Evolutionary conservation across 768 basidiomycete species (phyloP).

Genomic region (Tulasnella sp.): DNA sequence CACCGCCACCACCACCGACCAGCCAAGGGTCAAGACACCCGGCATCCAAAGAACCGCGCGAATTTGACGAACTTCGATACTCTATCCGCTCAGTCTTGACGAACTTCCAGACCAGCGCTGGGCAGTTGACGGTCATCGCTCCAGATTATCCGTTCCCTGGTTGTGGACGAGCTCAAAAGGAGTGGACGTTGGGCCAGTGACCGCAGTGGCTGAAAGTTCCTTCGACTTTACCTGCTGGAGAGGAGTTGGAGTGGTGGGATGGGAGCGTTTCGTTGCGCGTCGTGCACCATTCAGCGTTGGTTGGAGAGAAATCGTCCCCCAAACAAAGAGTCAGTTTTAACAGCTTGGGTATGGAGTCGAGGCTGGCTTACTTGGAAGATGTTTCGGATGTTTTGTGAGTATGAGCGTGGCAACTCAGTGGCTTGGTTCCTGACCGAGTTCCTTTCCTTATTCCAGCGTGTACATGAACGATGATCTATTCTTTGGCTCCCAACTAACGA

Average conservation of each 20-base stretch:
- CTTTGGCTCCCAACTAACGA: conserved; percentile 22
- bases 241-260: not conserved
- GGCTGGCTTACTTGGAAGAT: conserved; percentile 30
- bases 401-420: not conserved
- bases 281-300: conserved; percentile 25
- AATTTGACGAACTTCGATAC: conserved; percentile 36
- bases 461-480: conserved; percentile 37
- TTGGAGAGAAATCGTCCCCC: not conserved
- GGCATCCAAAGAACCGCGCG: conserved; percentile 14
- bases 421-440: not conserved
- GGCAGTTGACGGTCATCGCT: conserved; percentile 33
- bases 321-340: conserved; percentile 34
- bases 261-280: not conserved
- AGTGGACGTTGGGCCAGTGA: conserved; percentile 31
- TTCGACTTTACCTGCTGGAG: not conserved
- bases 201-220: conserved; percentile 34
- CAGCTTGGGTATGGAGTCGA: conserved; percentile 35
- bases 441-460: not conserved
- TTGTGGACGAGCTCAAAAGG: conserved; percentile 4
- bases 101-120: conserved; percentile 16
- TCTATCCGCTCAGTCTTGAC: conserved; percentile 34
- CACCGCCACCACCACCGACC: not conserved
- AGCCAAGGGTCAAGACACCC: not conserved
- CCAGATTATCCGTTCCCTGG: conserved; percentile 31
- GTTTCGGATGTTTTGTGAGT: conserved; percentile 32